These are phyloP conservation scores for Phialophora macrospora DNA, from an alignment of 2,329 filamentous ascomycete species.

Conservation along the genomic window DNA sequence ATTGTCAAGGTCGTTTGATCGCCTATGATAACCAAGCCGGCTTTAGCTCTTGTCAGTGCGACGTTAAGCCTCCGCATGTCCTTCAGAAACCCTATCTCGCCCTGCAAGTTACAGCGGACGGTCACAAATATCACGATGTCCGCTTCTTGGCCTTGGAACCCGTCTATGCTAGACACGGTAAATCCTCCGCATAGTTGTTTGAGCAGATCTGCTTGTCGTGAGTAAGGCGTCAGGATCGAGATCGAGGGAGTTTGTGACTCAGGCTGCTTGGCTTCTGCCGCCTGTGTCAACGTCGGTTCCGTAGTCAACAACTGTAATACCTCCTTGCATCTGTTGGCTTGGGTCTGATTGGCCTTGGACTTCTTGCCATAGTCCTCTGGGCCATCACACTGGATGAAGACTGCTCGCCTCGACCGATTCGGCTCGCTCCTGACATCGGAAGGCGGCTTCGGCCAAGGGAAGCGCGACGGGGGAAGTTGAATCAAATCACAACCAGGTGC, in stretches of 20 bases:
- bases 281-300: conserved; percentile 30
- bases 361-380: conserved; percentile 47
- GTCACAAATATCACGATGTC: conserved; percentile 53
- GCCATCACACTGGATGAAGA: conserved; percentile 47
- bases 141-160: conserved; percentile 52
- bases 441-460: conserved; percentile 11
- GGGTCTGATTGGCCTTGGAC: conserved; percentile 50
- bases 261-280: background rate
- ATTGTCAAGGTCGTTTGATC: conserved; percentile 41
- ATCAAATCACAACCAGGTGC: conserved; percentile 30
- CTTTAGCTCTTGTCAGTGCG: conserved; percentile 48
- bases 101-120: conserved; percentile 48
- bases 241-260: conserved; percentile 39
- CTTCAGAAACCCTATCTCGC: conserved; percentile 50
- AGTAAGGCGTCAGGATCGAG: conserved; percentile 51
- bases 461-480: background rate
- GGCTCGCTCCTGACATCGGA: background rate
- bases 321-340: conserved; percentile 46
- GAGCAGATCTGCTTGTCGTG: conserved; percentile 46
- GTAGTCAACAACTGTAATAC: conserved; percentile 43
- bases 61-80: conserved; percentile 52
- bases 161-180: conserved; percentile 50
- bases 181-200: conserved; percentile 23
- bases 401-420: conserved; percentile 1
- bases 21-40: conserved; percentile 46